phyloP scores from a whole-genome alignment of 164 flowering plant species.

The Vitis rotundifolia region DNA sequence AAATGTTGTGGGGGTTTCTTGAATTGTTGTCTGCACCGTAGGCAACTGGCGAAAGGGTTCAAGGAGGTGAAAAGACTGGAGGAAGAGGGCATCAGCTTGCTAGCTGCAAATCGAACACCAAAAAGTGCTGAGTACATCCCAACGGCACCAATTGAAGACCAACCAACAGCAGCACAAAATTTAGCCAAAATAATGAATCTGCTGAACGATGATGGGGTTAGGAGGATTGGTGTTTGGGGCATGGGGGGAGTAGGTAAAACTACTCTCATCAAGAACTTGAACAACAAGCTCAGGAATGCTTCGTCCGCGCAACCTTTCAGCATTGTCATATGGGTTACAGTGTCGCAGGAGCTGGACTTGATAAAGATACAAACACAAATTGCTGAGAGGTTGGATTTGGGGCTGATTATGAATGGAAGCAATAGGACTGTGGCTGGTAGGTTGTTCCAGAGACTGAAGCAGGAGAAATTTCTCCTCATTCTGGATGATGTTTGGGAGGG shows the following conservation, averaged over 20 bases:
- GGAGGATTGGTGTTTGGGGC: slow-evolving; percentile 20
- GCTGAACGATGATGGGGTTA: neutral
- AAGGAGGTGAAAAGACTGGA: neutral
- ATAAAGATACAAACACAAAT: slow-evolving; percentile 13
- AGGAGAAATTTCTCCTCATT: slow-evolving; percentile 20
- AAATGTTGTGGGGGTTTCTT: neutral
- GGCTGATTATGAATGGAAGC: neutral
- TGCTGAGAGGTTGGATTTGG: slow-evolving; percentile 23
- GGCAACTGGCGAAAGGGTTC: neutral
- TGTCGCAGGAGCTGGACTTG: slow-evolving; percentile 16
- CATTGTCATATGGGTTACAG: slow-evolving; percentile 17
- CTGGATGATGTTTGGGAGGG: slow-evolving; percentile 30
- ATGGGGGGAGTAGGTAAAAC: slow-evolving; percentile 29
- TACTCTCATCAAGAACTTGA: slow-evolving; percentile 14
- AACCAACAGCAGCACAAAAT: slow-evolving; percentile 7
- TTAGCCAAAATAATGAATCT: slow-evolving; percentile 7
- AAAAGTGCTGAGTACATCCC: slow-evolving; percentile 6
- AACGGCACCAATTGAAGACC: slow-evolving; percentile 4
- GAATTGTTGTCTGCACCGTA: neutral
- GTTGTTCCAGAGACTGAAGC: slow-evolving; percentile 1
- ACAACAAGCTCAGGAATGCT: slow-evolving; percentile 12
- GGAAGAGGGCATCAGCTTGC: neutral
- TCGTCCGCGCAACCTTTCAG: neutral
- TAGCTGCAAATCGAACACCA: neutral
- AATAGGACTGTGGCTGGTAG: neutral